Base-by-base conservation (phyloP, 495 filamentous ascomycete species). In the Aspergillus wentii region DNA sequence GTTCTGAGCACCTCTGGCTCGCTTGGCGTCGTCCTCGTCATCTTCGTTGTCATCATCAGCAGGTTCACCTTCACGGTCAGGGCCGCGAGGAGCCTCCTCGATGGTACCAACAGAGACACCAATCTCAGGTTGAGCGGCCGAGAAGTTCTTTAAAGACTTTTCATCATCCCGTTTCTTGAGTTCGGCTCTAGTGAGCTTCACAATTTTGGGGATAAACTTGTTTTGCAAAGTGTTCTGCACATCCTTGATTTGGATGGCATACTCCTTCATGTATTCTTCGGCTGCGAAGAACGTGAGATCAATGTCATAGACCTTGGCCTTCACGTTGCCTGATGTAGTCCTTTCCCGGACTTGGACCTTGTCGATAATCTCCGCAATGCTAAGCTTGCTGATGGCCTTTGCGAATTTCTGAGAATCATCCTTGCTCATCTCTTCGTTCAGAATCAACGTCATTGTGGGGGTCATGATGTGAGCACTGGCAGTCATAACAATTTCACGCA, bases 401-500 rank as follows among this genome's bases (percentile, higher is more conserved):
- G 89, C 85, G 51, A 97, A 95, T 26, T 64, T 76, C 61, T 91
- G 82, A 14, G 76, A 79, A 28, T 89, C 75, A 14, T 77, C 72
- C 30, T 75, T 69, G 1, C 81, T 69, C 11, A 95, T 57, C 40
- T 91, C 87, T 23, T 78, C 69, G 52, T 82, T 86, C 26, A 91
- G 64, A 22, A 84, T 69, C 16, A 99, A 66, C 2, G 86, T 92
- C 92, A 99, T 99, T 3, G 82, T 77, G 0, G 92, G 92, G 0
- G 92, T 99, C 34, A 84, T 82, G 44, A 96, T 95, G 21, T 78
- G 72, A 34, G 78, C 73, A 54, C 86, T 94, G 29, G 91, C 94
- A 28, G 92, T 95, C 94, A 99, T 97, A 34, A 97, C 79, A 58
- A 99, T 96, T 79, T 99, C 92, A 59, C 92, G 76, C 17, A 99